phyloP scores from a whole-genome alignment of 441 rosid genomes.

The Populus hybrid region DNA sequence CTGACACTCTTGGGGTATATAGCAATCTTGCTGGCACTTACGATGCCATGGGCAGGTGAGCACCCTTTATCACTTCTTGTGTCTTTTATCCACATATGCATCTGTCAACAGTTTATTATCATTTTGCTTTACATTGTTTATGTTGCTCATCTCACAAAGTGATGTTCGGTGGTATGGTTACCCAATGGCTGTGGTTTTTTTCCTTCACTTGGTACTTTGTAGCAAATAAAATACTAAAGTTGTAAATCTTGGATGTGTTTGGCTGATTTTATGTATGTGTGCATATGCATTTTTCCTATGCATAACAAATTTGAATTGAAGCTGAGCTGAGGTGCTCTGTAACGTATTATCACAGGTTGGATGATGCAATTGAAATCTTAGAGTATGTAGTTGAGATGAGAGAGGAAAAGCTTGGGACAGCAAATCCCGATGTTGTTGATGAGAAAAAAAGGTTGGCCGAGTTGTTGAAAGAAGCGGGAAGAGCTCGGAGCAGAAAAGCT shows the following conservation, averaged over 20 bases:
- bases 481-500: conserved; percentile 62
- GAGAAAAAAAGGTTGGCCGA: conserved; percentile 83
- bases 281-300: neutral
- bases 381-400: conserved; percentile 71
- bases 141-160: neutral
- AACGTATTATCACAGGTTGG: conserved; percentile 47
- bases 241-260: neutral
- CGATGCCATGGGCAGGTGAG: conserved; percentile 97
- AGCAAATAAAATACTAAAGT: neutral
- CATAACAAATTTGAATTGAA: neutral
- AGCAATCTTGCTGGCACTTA: conserved; percentile 97
- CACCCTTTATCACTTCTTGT: conserved; percentile 10
- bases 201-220: neutral
- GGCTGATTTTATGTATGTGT: neutral
- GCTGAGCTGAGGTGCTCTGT: conserved; percentile 4
- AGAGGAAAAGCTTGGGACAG: conserved; percentile 94
- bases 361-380: conserved; percentile 71
- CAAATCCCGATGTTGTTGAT: conserved; percentile 80
- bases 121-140: neutral
- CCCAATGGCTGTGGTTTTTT: neutral
- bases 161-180: neutral
- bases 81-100: neutral
- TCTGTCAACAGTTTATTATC: neutral
- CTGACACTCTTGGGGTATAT: conserved; percentile 81
- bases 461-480: conserved; percentile 79